Conservation (phyloP, 73 alveolate species). For the Uronychia binucleata region DNA sequence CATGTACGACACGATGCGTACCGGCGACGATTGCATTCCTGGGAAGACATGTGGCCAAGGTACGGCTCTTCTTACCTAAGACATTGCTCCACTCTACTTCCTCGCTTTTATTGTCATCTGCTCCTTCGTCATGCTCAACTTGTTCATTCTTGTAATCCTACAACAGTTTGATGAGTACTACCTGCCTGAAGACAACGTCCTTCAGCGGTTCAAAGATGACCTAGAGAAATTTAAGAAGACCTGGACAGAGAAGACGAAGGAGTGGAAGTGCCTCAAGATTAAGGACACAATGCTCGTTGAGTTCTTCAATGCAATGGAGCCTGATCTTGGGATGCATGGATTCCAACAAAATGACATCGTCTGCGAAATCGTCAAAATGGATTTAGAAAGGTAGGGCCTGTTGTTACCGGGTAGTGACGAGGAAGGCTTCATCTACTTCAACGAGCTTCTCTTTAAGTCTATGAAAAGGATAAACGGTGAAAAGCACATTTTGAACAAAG, state of each 20-base stretch:
- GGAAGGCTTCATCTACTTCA: slow-evolving; percentile 53
- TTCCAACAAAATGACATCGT: not conserved
- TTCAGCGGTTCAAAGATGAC: slow-evolving; percentile 60
- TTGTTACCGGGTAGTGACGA: no score
- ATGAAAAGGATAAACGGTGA: slow-evolving; percentile 60
- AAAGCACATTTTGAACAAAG: slow-evolving; percentile 28
- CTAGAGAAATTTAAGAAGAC: slow-evolving; percentile 26
- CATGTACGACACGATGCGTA: slow-evolving; percentile 68
- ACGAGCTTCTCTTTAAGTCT: slow-evolving; percentile 36
- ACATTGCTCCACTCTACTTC: slow-evolving; percentile 48
- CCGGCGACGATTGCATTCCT: not conserved
- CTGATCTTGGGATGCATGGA: slow-evolving; percentile 20
- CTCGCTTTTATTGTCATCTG: slow-evolving; percentile 49
- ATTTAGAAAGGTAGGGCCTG: no score
- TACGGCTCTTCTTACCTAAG: no score
- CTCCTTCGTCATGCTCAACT: slow-evolving; percentile 65
- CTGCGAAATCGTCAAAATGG: not conserved
- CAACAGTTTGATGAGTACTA: slow-evolving; percentile 68
- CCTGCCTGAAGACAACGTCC: slow-evolving; percentile 58
- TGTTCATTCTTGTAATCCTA: slow-evolving; percentile 71
- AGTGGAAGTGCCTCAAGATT: slow-evolving; percentile 37
- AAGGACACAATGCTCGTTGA: slow-evolving; percentile 35
- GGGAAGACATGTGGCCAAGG: slow-evolving; percentile 3
- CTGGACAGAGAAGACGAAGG: slow-evolving; percentile 44
- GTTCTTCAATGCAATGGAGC: slow-evolving; percentile 41